Base-by-base conservation (phyloP, 1,139 yeast species). In the Arxiozyma slooffiae region DNA sequence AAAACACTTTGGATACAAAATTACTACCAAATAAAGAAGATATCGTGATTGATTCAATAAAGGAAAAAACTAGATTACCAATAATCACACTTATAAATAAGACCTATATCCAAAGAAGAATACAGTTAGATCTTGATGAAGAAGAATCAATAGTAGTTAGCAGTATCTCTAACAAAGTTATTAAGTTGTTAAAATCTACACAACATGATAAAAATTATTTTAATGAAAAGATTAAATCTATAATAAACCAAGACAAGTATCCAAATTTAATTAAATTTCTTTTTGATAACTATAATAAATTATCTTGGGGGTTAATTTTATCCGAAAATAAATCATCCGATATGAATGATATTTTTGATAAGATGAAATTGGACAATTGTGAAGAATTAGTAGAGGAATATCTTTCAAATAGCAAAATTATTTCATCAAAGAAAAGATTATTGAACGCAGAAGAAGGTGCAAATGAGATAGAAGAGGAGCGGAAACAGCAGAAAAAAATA, bases 151-250 rank as follows among this genome's bases (percentile, higher is more conserved):
- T 58, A 14, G 21, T 63, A 6, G 53, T 46, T 36, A 9, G 4
- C 7, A 30, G n/a, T 18, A 17, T 38, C 2, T 20, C 68, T 0
- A 58, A 52, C 2, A 45, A 50, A n/a, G 56, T 70, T 1, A 48
- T 65, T 30, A 62, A 61, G 4, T 57, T 71, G 17, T 58, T 78
- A n/a, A 61, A 69, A 1, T 60, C 75, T 2, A 57, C 60, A n/a
- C 60, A 71, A 11, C 54, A 73, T 9, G 67, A 72, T 17, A 67
- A 70, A n/a, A 64, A 73, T 48, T 71, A 67, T 16, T 72, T 81
- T 41, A 86, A 81, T 55, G 74, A 74, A 46, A 75, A 73, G 20
- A 62, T 85, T 16, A 67, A 76, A 66, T 77, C 73, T 41, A 55
- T 79, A 7, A 68, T 82, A 43, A 79, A 78, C 17, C 73, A 72